Base-by-base conservation (phyloP, 2,329 filamentous ascomycete genomes). In the Xylaria arbuscula region DNA sequence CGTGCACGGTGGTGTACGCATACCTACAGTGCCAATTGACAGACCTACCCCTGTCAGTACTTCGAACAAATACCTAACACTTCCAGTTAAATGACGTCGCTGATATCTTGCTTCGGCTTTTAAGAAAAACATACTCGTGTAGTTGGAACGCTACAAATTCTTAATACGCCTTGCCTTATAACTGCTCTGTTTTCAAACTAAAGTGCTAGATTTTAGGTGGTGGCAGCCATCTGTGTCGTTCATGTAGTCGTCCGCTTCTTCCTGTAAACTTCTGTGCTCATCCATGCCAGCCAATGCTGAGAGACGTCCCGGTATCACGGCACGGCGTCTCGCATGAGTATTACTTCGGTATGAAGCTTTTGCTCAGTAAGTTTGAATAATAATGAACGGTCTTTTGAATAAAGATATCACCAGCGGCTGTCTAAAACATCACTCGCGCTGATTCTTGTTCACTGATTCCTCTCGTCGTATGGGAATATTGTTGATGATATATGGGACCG, bases 401-500 rank as follows among this genome's bases (percentile, higher is more conserved):
- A 8, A 53, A 32, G 32, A 24, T 15, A 53, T 45, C 38, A 10
- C 42, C 32, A 32, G 15, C 1, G 24, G 47, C 36, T 45, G 50
- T 45, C 19, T 48, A 40, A 10, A 38, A 34, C n/a, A 28, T 48
- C 7, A 42, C 36, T n/a, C 4, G 11, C 13, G 10, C n/a, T 28
- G 13, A 22, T 24, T 7, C 13, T 13, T 45, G 17, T 13, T 53
- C 34, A 63, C 36, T 28, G 28, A 22, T 40, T 11, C 32, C 24
- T 15, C 36, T 32, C 32, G 17, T 24, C 28, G 24, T 24, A 7
- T n/a, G 51, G 28, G 6, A 17, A 59, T 7, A 15, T 40, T 38
- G 40, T 68, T 76, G 74, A 70, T 71, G 75, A 74, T 76, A 76
- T 74, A 76, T 64, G 19, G 70, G 75, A 73, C 76, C 70, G 32